Evolutionary conservation across 2,329 filamentous ascomycete genomes (phyloP), one percentile per base, ranked within the genome.

Genomic region (Scedosporium dehoogii): DNA sequence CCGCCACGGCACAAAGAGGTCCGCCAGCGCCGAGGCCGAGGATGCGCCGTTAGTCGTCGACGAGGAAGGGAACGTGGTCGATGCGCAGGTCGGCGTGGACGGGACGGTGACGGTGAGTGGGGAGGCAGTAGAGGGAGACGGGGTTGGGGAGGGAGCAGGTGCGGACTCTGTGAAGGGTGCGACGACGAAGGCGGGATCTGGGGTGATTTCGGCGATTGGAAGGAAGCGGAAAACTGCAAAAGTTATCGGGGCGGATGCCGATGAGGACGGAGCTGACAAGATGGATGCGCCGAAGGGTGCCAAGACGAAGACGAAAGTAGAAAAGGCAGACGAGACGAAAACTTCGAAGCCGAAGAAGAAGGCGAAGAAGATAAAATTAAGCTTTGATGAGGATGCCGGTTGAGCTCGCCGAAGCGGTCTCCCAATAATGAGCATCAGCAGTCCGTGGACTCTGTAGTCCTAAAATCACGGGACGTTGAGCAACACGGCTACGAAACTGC

Each of bases 31-130:
- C 48, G 85, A 91, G 64, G 88, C 88, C 12, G 90, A 93, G 67
- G 90, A 93, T 71, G 87, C 81, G 59, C 90, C 90, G 0, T 80
- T 91, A 0, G 85, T 91, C 60, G 84, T 94, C 3, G 84, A 93
- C 67, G 89, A 91, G 70, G 79, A 82, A 4, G 88, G 85, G 59
- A 88, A 90, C 62, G 81, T 87, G 33, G 81, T 87, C 33, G 57
- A 73, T 75, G 67, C 84, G 68, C 65, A 81, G 18, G 71, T 81
- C 4, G 75, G 73, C 60, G 70, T 71, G 55, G 78, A 81, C 64
- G 79, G 79, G 6, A 70, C 65, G 3, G 73, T 79, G n/a, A 48
- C 21, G 46, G 18, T 59, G n/a, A 44, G 23, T 23, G 57, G 33
- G 3, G 44, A 48, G 3, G 33, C 51, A 6, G 18, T 33, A 3